A percentile compares a stretch with the other conserved stretches of the same genome.
Evolutionary conservation across 2,329 filamentous ascomycete species (phyloP).

Genomic region (Ramularia collo-cygni): DNA sequence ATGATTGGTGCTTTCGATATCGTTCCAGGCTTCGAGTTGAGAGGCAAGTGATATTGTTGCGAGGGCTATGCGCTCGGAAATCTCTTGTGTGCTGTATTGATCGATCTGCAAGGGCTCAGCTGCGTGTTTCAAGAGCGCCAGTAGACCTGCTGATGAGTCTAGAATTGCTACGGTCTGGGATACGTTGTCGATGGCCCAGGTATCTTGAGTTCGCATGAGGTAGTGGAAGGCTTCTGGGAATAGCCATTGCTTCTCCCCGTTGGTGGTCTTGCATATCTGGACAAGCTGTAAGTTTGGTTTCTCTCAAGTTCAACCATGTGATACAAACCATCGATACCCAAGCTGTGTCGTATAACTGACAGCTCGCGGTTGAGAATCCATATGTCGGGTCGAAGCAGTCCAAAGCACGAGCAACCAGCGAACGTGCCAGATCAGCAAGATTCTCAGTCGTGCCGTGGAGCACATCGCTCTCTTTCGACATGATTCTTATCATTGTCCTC

Average conservation of each 20-base stretch:
- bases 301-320: background rate
- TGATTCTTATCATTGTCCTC: too few relatives aligned
- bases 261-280: background rate
- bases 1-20: background rate
- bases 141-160: background rate
- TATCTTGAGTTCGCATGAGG: slow-evolving; percentile 1
- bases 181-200: background rate
- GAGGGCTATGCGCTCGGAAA: background rate
- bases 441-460: too few relatives aligned
- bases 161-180: slow-evolving; percentile 1
- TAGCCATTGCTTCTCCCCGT: background rate
- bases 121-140: background rate
- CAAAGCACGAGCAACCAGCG: background rate
- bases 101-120: background rate
- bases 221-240: background rate
- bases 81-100: background rate
- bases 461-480: too few relatives aligned
- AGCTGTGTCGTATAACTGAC: slow-evolving; percentile 1
- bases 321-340: background rate
- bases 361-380: background rate
- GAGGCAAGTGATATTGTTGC: background rate
- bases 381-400: background rate
- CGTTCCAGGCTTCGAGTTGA: background rate
- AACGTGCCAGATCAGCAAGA: too few relatives aligned
- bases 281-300: background rate